Percentiles rank a stretch among this genome's conserved stretches.
Evolutionary conservation across 306 rosid species (phyloP).

Genomic region (Begonia masoniana): DNA sequence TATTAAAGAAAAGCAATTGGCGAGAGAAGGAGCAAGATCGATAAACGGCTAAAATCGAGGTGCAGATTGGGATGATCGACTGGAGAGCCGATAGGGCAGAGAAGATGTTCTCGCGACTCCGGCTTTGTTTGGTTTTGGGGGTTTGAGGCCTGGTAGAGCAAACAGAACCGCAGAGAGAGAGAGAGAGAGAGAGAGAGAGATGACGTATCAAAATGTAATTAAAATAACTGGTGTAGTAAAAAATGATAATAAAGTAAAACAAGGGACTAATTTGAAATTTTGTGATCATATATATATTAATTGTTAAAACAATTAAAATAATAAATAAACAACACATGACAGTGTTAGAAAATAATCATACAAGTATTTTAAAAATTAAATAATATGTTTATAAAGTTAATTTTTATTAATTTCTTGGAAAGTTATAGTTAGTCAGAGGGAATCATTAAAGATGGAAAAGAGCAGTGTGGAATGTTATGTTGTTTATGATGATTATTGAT

Average conservation of each 20-base stretch:
- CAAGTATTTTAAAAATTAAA: too few relatives aligned
- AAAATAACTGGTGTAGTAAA: slow-evolving; percentile 1
- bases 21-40: neutral
- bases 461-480: too few relatives aligned
- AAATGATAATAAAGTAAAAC: neutral
- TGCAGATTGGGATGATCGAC: slow-evolving; percentile 1
- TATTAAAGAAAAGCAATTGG: slow-evolving; percentile 1
- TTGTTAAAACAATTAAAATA: too few relatives aligned
- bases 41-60: neutral
- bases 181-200: slow-evolving; percentile 14
- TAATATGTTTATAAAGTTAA: too few relatives aligned
- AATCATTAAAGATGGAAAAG: too few relatives aligned
- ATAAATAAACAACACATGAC: too few relatives aligned
- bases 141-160: neutral
- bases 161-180: slow-evolving; percentile 2
- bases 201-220: slow-evolving; percentile 8
- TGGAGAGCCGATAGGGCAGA: slow-evolving; percentile 1
- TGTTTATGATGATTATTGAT: too few relatives aligned
- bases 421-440: too few relatives aligned
- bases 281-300: too few relatives aligned
- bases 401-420: too few relatives aligned
- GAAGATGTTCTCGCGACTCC: neutral
- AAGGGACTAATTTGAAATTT: too few relatives aligned
- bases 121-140: neutral
- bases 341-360: too few relatives aligned